Conservation (phyloP, 2,329 filamentous ascomycete species). For the Drechslerella dactyloides region DNA sequence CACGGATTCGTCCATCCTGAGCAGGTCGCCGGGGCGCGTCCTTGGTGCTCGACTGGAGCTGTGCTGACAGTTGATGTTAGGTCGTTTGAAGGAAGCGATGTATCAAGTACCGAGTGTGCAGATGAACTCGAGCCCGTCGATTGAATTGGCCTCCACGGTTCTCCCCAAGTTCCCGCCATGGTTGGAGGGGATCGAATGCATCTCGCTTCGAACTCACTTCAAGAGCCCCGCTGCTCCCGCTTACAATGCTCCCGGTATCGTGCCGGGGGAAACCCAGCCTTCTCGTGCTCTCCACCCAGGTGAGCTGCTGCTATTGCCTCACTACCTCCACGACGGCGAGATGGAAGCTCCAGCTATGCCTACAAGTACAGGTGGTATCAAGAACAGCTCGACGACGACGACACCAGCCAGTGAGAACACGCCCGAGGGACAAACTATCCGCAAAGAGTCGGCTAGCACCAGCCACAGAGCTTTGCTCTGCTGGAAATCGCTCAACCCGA, state of each 20-base stretch:
- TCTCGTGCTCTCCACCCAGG: too few species aligned
- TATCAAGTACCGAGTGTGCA: neutral
- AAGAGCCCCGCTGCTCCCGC: too few species aligned
- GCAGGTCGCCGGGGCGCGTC: conserved; percentile 3
- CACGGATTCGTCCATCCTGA: conserved; percentile 57
- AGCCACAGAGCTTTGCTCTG: neutral
- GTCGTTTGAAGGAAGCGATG: too few species aligned
- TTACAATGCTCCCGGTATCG: too few species aligned
- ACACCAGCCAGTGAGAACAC: neutral
- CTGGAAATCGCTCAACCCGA: conserved; percentile 5
- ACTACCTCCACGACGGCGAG: too few species aligned
- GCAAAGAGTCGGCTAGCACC: conserved; percentile 1
- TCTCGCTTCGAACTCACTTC: too few species aligned
- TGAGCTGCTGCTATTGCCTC: too few species aligned
- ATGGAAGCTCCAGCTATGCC: neutral
- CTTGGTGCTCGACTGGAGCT: neutral
- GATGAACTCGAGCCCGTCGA: neutral
- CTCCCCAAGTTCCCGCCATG: too few species aligned
- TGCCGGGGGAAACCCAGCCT: too few species aligned
- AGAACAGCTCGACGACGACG: neutral
- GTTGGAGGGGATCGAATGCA: too few species aligned
- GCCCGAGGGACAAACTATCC: neutral
- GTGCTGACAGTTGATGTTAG: neutral
- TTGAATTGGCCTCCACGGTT: too few species aligned
- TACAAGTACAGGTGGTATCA: neutral